Evolutionary conservation across 192 early-diverging fungal genomes (phyloP).

Genomic region (Radiomyces spectabilis): DNA sequence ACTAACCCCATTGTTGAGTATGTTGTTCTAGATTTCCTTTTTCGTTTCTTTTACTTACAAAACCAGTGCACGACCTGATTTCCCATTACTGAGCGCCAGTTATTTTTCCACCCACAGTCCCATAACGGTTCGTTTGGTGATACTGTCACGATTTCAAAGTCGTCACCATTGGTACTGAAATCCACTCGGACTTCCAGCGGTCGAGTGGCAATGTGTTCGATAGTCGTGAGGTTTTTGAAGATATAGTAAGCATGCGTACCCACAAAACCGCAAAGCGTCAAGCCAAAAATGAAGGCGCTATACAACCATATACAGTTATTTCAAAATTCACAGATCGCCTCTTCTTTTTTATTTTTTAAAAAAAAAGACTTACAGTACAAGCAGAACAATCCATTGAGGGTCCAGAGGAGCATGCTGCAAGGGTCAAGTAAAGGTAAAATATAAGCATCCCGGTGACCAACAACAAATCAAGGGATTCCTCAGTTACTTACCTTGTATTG

Average conservation of each 20-base stretch:
- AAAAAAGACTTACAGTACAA: slow-evolving; percentile 22
- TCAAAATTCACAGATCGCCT: neutral
- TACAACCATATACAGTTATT: slow-evolving; percentile 3
- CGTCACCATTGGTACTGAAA: slow-evolving; percentile 25
- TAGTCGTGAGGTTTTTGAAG: slow-evolving; percentile 37
- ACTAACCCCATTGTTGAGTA: slow-evolving; percentile 3
- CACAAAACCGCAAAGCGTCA: slow-evolving; percentile 35
- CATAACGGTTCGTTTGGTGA: slow-evolving; percentile 32
- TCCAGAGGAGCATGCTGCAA: slow-evolving; percentile 13
- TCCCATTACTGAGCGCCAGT: slow-evolving; percentile 44
- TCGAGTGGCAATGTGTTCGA: slow-evolving; percentile 34
- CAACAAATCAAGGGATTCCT: too few species aligned
- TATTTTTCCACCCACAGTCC: slow-evolving; percentile 29
- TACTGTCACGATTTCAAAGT: slow-evolving; percentile 24
- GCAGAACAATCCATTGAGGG: slow-evolving; percentile 22
- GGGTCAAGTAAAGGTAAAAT: neutral
- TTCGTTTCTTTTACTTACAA: slow-evolving; percentile 8
- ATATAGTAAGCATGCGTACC: slow-evolving; percentile 36
- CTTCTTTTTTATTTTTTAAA: neutral
- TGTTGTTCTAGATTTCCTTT: neutral
- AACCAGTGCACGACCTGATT: slow-evolving; percentile 18
- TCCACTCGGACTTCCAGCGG: slow-evolving; percentile 30
- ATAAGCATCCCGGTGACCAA: too few species aligned
- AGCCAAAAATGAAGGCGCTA: slow-evolving; percentile 35
- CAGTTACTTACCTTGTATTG: slow-evolving; percentile 3